Percentiles rank a stretch among this genome's conserved stretches.
These are phyloP conservation scores for Glycine latifolia DNA, from an alignment of 306 rosid species.

Conservation along the genomic window DNA sequence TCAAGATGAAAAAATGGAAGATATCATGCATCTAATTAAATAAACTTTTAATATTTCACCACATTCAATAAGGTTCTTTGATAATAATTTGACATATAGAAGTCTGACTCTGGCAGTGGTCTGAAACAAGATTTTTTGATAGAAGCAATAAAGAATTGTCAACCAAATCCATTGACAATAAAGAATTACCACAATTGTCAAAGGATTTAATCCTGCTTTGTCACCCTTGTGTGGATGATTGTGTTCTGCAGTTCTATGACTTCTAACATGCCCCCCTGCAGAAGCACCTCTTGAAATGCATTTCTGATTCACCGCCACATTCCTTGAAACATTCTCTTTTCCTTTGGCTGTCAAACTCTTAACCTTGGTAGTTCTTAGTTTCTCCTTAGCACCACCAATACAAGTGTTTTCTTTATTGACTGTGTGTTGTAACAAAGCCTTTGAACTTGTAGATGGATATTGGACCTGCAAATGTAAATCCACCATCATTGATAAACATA, in stretches of 20 bases:
- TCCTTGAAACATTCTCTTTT: conserved; percentile 60
- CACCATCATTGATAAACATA: conserved; percentile 35
- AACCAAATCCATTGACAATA: conserved; percentile 9
- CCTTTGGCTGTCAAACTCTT: conserved; percentile 49
- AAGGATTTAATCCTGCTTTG: conserved; percentile 41
- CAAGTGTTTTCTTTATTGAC: conserved; percentile 44
- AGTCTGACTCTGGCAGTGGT: too few species aligned
- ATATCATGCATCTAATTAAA: too few species aligned
- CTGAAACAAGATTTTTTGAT: too few species aligned
- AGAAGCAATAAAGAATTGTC: not conserved
- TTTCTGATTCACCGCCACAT: conserved; percentile 47
- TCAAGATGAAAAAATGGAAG: too few species aligned
- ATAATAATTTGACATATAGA: not conserved
- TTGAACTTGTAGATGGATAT: conserved; percentile 47
- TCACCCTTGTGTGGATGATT: conserved; percentile 43
- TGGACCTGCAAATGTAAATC: conserved; percentile 48
- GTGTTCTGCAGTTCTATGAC: conserved; percentile 45
- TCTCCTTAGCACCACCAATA: conserved; percentile 50
- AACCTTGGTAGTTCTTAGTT: conserved; percentile 41
- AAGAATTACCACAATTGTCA: conserved; percentile 46
- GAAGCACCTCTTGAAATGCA: conserved; percentile 52
- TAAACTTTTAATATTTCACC: not conserved
- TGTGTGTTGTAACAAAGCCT: conserved; percentile 50
- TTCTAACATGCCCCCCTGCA: conserved; percentile 39
- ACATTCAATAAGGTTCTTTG: not conserved